A percentile compares a stretch with the other conserved stretches of the same genome.
These are phyloP conservation scores for Leccinum longicurvipes DNA, from an alignment of 768 basidiomycete genomes.

Conservation along the genomic window DNA sequence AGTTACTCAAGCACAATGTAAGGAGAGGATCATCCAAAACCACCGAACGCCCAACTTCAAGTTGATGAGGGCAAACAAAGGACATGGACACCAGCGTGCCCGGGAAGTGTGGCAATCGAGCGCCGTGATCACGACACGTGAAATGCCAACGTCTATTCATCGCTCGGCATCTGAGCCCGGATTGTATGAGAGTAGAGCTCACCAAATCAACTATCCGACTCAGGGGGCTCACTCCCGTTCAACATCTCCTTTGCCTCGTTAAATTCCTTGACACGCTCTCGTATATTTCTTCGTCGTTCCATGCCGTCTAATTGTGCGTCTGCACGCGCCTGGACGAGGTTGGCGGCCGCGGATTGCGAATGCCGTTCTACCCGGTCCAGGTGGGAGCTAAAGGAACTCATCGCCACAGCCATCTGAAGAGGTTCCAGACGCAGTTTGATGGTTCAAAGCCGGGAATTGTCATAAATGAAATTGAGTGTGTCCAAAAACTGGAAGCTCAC, in stretches of 20 bases:
- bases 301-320: constrained; percentile 56
- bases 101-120: neutral
- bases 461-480: neutral
- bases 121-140: neutral
- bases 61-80: neutral
- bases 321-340: constrained; percentile 55
- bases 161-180: neutral
- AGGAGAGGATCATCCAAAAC: neutral
- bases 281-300: constrained; percentile 50
- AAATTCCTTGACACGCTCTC: constrained; percentile 41
- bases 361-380: constrained; percentile 43
- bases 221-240: neutral
- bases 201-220: neutral
- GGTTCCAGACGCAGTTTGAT: neutral
- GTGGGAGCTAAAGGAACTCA: constrained; percentile 17
- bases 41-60: neutral
- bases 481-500: constrained; percentile 6
- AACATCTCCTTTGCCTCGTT: constrained; percentile 13
- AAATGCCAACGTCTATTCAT: neutral
- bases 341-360: constrained; percentile 45
- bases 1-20: no score
- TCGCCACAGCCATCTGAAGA: constrained; percentile 7
- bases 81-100: neutral
- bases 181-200: neutral
- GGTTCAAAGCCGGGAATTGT: neutral